Evolutionary conservation across 108 stramenopile genomes (phyloP).

Genomic region (Craspedostauros australis): DNA sequence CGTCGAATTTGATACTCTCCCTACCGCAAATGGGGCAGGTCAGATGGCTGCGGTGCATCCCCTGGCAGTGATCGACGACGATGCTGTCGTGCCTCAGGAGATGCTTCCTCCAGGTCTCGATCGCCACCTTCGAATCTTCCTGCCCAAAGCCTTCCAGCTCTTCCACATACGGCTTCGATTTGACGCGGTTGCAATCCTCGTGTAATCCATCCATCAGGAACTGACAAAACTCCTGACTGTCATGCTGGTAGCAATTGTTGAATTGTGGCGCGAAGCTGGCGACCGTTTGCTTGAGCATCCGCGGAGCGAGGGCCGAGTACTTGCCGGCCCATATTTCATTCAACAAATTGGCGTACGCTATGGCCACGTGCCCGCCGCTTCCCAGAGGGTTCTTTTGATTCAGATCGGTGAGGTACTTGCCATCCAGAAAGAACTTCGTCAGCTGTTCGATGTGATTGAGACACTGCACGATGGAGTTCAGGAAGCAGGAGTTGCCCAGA

Average conservation of each 20-base stretch:
- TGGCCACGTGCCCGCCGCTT: conserved; percentile 76
- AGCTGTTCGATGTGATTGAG: conserved; percentile 78
- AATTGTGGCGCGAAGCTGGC: conserved; percentile 83
- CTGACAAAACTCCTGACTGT: conserved; percentile 85
- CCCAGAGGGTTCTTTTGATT: conserved; percentile 86
- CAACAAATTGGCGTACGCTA: conserved; percentile 75
- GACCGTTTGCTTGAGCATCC: conserved; percentile 74
- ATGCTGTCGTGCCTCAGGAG: conserved; percentile 80
- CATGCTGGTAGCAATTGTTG: conserved; percentile 87
- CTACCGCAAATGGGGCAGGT: conserved; percentile 81
- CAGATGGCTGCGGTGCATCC: conserved; percentile 83
- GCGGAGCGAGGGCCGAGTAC: conserved; percentile 71
- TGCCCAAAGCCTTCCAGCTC: conserved; percentile 86
- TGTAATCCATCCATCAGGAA: conserved; percentile 90
- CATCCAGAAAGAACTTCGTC: conserved; percentile 81
- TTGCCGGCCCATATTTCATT: conserved; percentile 77
- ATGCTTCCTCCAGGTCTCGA: conserved; percentile 81
- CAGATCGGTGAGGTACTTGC: conserved; percentile 42
- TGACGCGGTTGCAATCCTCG: conserved; percentile 79
- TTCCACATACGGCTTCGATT: conserved; percentile 83
- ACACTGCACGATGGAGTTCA: conserved; percentile 93
- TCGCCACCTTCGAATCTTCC: conserved; percentile 71
- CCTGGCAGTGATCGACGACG: conserved; percentile 81
- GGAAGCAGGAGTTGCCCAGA: conserved; percentile 97
- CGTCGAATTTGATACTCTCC: conserved; percentile 87